These are phyloP conservation scores for Nemania bipapillata DNA, from an alignment of 2,329 filamentous ascomycete species.

Conservation along the genomic window DNA sequence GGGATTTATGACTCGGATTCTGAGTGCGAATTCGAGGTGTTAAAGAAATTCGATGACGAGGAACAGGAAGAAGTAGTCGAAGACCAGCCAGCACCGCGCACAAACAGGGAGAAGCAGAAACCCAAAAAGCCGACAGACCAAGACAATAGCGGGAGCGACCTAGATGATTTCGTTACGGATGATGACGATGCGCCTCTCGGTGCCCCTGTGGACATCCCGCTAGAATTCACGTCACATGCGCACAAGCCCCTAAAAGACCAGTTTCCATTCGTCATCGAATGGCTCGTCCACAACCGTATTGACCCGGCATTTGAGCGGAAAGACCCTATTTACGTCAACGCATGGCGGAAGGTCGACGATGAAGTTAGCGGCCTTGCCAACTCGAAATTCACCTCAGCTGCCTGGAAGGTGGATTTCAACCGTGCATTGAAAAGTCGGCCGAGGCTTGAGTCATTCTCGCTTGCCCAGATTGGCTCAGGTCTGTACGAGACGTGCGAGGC, in stretches of 20 bases:
- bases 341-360: conserved; percentile 77
- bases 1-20: conserved; percentile 53
- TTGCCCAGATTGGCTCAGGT: conserved; percentile 54
- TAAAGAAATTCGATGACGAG: conserved; percentile 53
- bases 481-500: conserved; percentile 68
- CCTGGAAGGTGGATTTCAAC: conserved; percentile 75
- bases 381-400: conserved; percentile 77
- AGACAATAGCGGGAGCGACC: conserved; percentile 50
- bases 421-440: conserved; percentile 73
- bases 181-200: conserved; percentile 69
- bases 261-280: conserved; percentile 79
- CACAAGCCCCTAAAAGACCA: conserved; percentile 76
- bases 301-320: conserved; percentile 73
- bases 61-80: conserved; percentile 41
- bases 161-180: conserved; percentile 72
- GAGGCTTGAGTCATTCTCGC: conserved; percentile 62
- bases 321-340: conserved; percentile 72
- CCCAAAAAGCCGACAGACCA: conserved; percentile 37
- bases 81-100: conserved; percentile 38
- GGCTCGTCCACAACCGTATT: conserved; percentile 82
- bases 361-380: conserved; percentile 74
- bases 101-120: conserved; percentile 31
- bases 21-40: conserved; percentile 46
- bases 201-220: conserved; percentile 69
- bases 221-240: conserved; percentile 74